Evolutionary conservation across 345 rosid genomes (phyloP).

Genomic region (Gossypium longicalyx): DNA sequence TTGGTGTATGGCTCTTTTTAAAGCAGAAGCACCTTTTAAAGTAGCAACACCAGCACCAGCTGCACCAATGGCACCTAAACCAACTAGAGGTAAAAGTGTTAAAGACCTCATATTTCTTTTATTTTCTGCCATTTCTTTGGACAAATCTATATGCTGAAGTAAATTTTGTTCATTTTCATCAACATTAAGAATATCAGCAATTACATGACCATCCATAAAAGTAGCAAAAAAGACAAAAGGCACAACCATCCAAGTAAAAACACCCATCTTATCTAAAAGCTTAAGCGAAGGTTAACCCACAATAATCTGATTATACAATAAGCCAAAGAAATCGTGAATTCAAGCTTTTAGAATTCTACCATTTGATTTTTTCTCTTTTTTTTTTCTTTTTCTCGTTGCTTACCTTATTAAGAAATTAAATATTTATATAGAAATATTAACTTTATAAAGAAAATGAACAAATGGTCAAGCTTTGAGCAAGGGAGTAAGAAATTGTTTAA

Average conservation of each 20-base stretch:
- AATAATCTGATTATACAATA: no score
- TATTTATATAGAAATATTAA: background rate
- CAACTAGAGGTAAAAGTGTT: background rate
- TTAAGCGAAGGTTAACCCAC: background rate
- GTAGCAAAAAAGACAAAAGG: background rate
- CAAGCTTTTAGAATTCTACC: no score
- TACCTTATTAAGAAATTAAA: background rate
- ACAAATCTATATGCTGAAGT: background rate
- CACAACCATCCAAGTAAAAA: background rate
- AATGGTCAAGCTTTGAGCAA: constrained; percentile 32
- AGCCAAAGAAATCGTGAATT: no score
- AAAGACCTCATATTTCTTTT: background rate
- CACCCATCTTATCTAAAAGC: background rate
- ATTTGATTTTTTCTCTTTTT: background rate
- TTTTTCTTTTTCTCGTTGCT: background rate
- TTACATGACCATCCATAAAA: background rate
- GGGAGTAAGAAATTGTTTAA: constrained; percentile 23
- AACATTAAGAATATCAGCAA: background rate
- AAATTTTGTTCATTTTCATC: background rate
- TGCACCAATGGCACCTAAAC: background rate
- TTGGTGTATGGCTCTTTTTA: background rate
- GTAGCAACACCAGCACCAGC: background rate
- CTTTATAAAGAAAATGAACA: background rate
- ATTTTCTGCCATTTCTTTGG: background rate
- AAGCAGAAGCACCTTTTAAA: background rate